Conservation (phyloP, 1,284 basidiomycete species). For the Trametes polyzona region DNA sequence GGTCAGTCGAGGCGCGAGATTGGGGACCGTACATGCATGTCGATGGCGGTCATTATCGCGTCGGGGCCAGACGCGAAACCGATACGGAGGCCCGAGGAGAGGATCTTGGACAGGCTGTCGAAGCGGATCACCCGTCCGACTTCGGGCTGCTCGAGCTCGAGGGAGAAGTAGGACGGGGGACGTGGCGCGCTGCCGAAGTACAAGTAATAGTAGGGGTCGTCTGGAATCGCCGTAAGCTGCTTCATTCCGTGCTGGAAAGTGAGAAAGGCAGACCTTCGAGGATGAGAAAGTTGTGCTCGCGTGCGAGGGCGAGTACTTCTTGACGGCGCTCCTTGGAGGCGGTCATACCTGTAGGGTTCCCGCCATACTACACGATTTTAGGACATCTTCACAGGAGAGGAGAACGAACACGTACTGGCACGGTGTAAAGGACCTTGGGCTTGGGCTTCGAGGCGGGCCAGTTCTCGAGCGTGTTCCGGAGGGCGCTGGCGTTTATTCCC, state of each 20-base stretch:
- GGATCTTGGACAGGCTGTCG: constrained; percentile 88
- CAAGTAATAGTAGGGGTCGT: constrained; percentile 81
- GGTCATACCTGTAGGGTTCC: constrained; percentile 86
- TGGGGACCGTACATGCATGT: constrained; percentile 59
- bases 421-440: constrained; percentile 85
- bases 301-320: constrained; percentile 77
- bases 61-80: constrained; percentile 87
- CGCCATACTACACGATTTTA: constrained; percentile 68
- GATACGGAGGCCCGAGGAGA: constrained; percentile 81
- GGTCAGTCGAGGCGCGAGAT: neutral
- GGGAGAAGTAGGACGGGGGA: constrained; percentile 77
- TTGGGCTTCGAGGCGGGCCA: constrained; percentile 78
- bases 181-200: constrained; percentile 71
- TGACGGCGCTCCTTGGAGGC: constrained; percentile 74
- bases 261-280: constrained; percentile 64
- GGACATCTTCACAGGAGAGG: constrained; percentile 82
- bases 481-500: constrained; percentile 68
- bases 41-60: constrained; percentile 74
- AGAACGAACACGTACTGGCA: constrained; percentile 71
- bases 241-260: neutral
- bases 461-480: constrained; percentile 69
- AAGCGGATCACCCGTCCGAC: constrained; percentile 83
- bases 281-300: constrained; percentile 81
- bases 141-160: constrained; percentile 64
- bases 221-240: constrained; percentile 37